Conservation (phyloP, 2,329 filamentous ascomycete genomes). For the Claviceps pazoutovae region DNA sequence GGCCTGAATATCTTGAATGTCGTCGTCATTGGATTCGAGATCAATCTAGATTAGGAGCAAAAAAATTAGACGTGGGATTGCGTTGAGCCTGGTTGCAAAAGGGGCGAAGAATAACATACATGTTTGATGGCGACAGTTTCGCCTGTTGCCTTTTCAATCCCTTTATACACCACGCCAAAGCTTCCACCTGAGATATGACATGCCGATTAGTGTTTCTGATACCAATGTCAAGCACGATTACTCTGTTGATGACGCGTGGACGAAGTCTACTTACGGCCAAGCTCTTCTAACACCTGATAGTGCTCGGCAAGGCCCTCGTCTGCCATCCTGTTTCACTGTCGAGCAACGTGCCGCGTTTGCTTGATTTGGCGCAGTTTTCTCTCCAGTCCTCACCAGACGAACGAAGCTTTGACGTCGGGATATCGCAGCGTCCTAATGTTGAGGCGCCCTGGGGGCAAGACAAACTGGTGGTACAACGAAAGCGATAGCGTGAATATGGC, state of each 20-base stretch:
- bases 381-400: background rate
- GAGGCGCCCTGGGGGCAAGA: background rate
- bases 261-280: constrained; percentile 58
- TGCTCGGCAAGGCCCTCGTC: constrained; percentile 61
- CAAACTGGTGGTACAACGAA: background rate
- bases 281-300: constrained; percentile 91
- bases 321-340: constrained; percentile 30
- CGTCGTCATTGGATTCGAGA: constrained; percentile 95
- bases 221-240: background rate
- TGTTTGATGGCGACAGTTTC: constrained; percentile 95
- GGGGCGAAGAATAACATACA: constrained; percentile 38
- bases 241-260: background rate
- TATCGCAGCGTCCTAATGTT: background rate
- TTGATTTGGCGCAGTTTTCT: background rate
- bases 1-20: constrained; percentile 95
- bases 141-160: constrained; percentile 78
- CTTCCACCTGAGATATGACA: constrained; percentile 54
- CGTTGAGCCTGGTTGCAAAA: background rate
- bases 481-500: background rate
- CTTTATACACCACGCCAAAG: constrained; percentile 95
- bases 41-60: constrained; percentile 58
- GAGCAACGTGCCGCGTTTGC: constrained; percentile 9
- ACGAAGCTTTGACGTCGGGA: background rate
- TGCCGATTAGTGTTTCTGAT: background rate
- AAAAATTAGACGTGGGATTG: background rate